Evolutionary conservation across 2,329 filamentous ascomycete species (phyloP).

Genomic region (Epicoccum nigrum): DNA sequence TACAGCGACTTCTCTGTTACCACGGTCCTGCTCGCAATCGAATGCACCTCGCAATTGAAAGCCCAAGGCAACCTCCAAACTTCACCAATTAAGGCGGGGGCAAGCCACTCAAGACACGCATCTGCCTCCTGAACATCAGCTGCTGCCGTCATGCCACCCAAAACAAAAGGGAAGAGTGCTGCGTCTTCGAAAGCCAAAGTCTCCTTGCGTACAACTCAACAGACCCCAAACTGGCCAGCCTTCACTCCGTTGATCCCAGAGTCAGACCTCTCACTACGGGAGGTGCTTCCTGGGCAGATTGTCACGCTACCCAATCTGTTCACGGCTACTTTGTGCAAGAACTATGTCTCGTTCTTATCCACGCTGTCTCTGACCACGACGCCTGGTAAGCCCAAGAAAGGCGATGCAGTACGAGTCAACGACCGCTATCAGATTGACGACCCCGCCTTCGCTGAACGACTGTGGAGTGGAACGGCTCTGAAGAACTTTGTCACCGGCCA

Average conservation of each 20-base stretch:
- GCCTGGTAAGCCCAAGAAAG: conserved; percentile 76
- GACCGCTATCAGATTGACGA: conserved; percentile 88
- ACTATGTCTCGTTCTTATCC: conserved; percentile 75
- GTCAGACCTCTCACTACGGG: conserved; percentile 65
- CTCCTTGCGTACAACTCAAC: conserved; percentile 10
- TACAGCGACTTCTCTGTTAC: too few relatives aligned
- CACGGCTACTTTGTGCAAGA: conserved; percentile 74
- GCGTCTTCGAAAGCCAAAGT: conserved; percentile 2
- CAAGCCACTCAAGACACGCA: background rate
- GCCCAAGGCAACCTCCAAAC: background rate
- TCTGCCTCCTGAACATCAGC: background rate
- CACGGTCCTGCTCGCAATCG: too few relatives aligned
- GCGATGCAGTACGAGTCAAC: conserved; percentile 83
- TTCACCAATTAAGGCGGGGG: background rate
- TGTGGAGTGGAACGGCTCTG: conserved; percentile 81
- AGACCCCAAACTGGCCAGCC: conserved; percentile 69
- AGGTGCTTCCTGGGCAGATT: conserved; percentile 69
- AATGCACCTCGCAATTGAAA: too few relatives aligned
- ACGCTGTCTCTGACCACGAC: conserved; percentile 77
- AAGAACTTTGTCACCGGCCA: conserved; percentile 60
- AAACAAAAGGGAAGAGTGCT: conserved; percentile 36
- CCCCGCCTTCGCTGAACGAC: conserved; percentile 69
- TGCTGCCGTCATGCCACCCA: conserved; percentile 35
- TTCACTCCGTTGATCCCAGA: conserved; percentile 73
- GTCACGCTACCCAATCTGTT: conserved; percentile 76